Conservation (phyloP, 176 grass and related monocot species). For the Bolboschoenus planiculmis region DNA sequence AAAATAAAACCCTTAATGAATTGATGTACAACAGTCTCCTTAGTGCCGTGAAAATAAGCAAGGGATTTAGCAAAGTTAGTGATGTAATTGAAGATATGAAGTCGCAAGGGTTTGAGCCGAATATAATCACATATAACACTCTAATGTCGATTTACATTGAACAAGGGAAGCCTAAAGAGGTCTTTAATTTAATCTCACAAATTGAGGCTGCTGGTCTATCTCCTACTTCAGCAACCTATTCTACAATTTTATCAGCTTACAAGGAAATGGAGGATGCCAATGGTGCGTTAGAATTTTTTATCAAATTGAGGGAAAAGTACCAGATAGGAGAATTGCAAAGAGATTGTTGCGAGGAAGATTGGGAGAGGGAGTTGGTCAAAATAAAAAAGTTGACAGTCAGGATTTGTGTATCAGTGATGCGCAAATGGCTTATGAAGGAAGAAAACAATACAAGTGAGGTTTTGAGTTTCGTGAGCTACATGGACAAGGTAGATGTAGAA, state of each 20-base stretch:
- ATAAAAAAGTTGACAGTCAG: slow-evolving; percentile 38
- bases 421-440: slow-evolving; percentile 35
- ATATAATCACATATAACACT: slow-evolving; percentile 3
- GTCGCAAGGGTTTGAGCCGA: neutral
- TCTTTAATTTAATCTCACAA: slow-evolving; percentile 35
- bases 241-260: slow-evolving; percentile 51
- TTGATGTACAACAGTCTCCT: slow-evolving; percentile 84
- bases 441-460: slow-evolving; percentile 39
- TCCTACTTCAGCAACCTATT: slow-evolving; percentile 54
- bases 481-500: slow-evolving; percentile 46
- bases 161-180: slow-evolving; percentile 28
- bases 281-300: slow-evolving; percentile 47
- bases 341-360: slow-evolving; percentile 32
- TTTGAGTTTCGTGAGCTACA: slow-evolving; percentile 47
- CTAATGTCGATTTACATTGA: slow-evolving; percentile 1
- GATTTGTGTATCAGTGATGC: slow-evolving; percentile 50
- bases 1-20: slow-evolving; percentile 37
- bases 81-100: slow-evolving; percentile 62
- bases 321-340: slow-evolving; percentile 38
- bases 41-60: slow-evolving; percentile 52
- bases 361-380: slow-evolving; percentile 57
- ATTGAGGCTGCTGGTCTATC: slow-evolving; percentile 45
- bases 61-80: slow-evolving; percentile 30
- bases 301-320: slow-evolving; percentile 47
- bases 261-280: slow-evolving; percentile 55